phyloP scores from a whole-genome alignment of 352 stramenopile species.

The Pseudoperonospora humuli region DNA sequence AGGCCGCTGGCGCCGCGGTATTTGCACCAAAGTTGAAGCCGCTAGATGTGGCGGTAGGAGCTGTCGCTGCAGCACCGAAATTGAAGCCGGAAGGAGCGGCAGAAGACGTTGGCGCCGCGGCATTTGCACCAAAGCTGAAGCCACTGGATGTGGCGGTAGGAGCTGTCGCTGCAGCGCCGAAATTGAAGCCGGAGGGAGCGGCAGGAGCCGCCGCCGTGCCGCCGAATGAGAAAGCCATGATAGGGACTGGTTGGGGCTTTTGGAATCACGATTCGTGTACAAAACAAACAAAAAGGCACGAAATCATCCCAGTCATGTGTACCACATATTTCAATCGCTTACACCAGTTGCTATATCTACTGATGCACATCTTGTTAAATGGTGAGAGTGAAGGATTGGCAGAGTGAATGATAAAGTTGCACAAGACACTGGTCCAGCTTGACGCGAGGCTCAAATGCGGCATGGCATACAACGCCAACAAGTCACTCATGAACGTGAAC shows the following conservation, averaged over 20 bases:
- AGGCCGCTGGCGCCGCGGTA: conserved; percentile 6
- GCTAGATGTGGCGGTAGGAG: conserved; percentile 8
- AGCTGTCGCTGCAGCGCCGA: conserved; percentile 9
- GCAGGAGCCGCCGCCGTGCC: conserved; percentile 15
- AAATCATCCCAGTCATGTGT: too few relatives aligned
- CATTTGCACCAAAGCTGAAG: conserved; percentile 9
- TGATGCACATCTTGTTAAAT: too few relatives aligned
- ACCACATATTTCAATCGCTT: too few relatives aligned
- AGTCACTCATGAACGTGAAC: too few relatives aligned
- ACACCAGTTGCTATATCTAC: too few relatives aligned
- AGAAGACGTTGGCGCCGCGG: conserved; percentile 5
- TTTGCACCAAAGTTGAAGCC: conserved; percentile 20
- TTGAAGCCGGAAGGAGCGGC: conserved; percentile 24
- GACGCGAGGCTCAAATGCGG: too few relatives aligned
- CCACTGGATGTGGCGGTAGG: conserved; percentile 13
- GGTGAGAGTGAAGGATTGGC: too few relatives aligned
- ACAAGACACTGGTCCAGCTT: too few relatives aligned
- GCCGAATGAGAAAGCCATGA: conserved; percentile 38
- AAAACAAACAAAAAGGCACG: background rate
- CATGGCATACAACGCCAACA: too few relatives aligned
- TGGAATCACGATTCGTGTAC: background rate
- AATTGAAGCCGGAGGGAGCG: conserved; percentile 20
- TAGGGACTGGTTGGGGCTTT: too few relatives aligned
- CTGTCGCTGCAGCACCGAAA: conserved; percentile 17
- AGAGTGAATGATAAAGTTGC: too few relatives aligned